phyloP scores from a whole-genome alignment of 768 basidiomycete species.

The Sutorius australiensis region DNA sequence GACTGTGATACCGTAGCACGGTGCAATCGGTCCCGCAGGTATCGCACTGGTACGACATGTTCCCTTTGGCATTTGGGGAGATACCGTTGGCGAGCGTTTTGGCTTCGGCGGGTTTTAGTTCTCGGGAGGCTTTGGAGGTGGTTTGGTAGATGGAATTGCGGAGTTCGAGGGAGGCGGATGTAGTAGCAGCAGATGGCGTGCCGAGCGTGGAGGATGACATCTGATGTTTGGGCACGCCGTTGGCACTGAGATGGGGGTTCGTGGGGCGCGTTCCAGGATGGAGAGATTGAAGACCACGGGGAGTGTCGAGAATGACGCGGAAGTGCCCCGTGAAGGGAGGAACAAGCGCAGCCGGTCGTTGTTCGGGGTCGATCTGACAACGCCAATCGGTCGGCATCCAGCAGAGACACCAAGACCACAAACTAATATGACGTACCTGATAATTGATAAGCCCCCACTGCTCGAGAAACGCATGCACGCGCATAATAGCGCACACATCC shows the following conservation, averaged over 20 bases:
- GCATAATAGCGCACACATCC: conserved; percentile 98
- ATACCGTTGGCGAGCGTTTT: conserved; percentile 52
- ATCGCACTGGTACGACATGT: conserved; percentile 72
- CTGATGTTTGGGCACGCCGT: conserved; percentile 43
- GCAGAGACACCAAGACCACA: background rate
- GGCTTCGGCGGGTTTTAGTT: conserved; percentile 68
- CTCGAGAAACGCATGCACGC: conserved; percentile 97
- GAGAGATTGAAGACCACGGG: conserved; percentile 90
- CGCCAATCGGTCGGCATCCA: conserved; percentile 3
- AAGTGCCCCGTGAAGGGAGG: conserved; percentile 99
- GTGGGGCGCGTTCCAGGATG: conserved; percentile 73
- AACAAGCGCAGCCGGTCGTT: conserved; percentile 87
- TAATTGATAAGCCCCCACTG: conserved; percentile 99
- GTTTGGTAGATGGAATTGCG: conserved; percentile 87
- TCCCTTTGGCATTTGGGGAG: conserved; percentile 45
- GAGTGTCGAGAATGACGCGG: conserved; percentile 95
- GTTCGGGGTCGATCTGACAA: conserved; percentile 90
- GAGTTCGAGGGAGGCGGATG: conserved; percentile 79
- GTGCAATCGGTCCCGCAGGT: conserved; percentile 96
- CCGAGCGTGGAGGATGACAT: conserved; percentile 19
- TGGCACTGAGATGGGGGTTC: conserved; percentile 42
- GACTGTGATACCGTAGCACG: conserved; percentile 79
- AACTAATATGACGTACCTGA: conserved; percentile 56
- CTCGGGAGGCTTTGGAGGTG: conserved; percentile 75
- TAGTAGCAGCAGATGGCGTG: conserved; percentile 7